Evolutionary conservation across 106 monocot species (phyloP), one percentile per base, ranked within the genome.

Genomic region (Dendrobium officinale): DNA sequence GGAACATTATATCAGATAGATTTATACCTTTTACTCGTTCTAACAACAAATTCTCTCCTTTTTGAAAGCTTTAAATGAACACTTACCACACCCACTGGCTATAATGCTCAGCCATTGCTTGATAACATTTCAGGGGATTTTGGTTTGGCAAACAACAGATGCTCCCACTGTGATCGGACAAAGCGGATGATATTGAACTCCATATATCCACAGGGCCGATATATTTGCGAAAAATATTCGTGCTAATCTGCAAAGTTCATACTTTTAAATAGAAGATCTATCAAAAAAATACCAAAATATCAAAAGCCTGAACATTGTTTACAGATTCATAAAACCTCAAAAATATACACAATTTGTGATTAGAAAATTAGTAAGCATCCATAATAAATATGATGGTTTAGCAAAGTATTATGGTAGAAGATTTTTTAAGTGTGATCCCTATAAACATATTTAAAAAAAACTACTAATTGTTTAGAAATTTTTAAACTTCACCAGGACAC

Each of bases 41-140:
- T 54, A 5, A 54, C 54, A 37, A 37, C 37, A 37, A 37, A 37
- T 37, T 37, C 37, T 37, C 37, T 37, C 3, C 37, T 37, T 2
- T 37, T 37, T 37, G 37, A 3, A 37, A 37, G 37, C 37, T 37
- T 37, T 37, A 37, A 37, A 37, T 26, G 13, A 76, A 42, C 22
- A 49, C 87, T 77, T 88, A 96, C 96, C 96, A 96, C 26, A 93
- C 72, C 96, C 96, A 96, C 68, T 96, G 96, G 82, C 89, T 93
- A 37, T 66, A 75, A 81, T 96, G 96, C 74, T 91, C 82, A 75
- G 93, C 89, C 96, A 96, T 96, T 76, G 96, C 93, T 41, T 49
- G 81, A 78, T 91, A 96, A 66, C 80, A 84, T 84, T 55, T 86
- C 43, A 42, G 73, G n/a, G 93, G 93, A 76, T 80, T 54, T 40